Evolutionary conservation across 352 stramenopile genomes (phyloP).

Genomic region (Pythium phragmiticola): DNA sequence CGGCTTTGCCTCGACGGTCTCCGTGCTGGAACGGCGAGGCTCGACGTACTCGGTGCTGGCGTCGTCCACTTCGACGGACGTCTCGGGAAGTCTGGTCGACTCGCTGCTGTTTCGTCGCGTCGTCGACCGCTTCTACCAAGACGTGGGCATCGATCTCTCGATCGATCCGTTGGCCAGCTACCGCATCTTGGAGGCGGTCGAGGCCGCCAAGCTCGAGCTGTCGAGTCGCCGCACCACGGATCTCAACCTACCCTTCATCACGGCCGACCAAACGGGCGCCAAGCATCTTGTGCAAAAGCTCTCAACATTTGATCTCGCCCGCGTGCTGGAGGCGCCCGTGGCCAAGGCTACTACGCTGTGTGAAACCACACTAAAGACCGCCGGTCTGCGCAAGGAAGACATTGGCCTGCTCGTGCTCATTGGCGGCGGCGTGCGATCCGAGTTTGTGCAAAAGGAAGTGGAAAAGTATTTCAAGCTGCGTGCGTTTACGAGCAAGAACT

Average conservation of each 20-base stretch:
- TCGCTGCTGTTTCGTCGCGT: conserved; percentile 50
- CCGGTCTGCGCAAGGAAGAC: conserved; percentile 37
- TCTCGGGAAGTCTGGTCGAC: conserved; percentile 52
- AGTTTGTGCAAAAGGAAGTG: conserved; percentile 49
- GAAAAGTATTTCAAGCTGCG: conserved; percentile 48
- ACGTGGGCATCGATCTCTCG: conserved; percentile 64
- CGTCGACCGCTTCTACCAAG: conserved; percentile 50
- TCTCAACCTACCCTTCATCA: conserved; percentile 80
- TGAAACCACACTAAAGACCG: conserved; percentile 30
- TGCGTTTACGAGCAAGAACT: conserved; percentile 52
- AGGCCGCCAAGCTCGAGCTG: conserved; percentile 73
- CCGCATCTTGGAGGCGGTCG: conserved; percentile 63
- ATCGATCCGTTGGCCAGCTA: conserved; percentile 72
- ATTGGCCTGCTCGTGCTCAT: conserved; percentile 55
- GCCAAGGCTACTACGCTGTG: conserved; percentile 38
- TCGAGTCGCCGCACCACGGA: conserved; percentile 52
- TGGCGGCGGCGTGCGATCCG: conserved; percentile 51
- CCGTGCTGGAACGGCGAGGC: conserved; percentile 38
- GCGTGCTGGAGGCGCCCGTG: conserved; percentile 41
- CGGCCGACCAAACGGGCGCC: conserved; percentile 56
- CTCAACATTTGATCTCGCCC: conserved; percentile 48
- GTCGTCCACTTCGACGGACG: conserved; percentile 31
- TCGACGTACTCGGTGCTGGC: conserved; percentile 39
- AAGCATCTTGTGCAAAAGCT: conserved; percentile 74
- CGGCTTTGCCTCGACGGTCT: conserved; percentile 53